Base-by-base conservation (phyloP, 768 basidiomycete genomes). In the Brasilioporus rufonigricans region DNA sequence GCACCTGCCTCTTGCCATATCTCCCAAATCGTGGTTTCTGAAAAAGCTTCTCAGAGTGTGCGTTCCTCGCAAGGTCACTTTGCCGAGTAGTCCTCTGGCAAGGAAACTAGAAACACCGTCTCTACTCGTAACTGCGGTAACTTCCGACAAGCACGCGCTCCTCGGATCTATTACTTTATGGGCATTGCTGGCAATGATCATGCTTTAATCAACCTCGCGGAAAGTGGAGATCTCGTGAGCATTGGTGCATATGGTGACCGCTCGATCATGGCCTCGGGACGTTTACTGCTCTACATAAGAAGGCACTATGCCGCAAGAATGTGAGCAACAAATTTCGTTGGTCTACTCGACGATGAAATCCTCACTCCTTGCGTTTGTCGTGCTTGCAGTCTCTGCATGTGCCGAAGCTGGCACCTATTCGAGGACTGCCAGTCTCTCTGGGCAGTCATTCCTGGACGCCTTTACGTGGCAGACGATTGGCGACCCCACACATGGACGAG, bases 371-470 rank as follows among this genome's bases (percentile, higher is more conserved):
- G 21, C 52, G n/a, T 52, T 60, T 11, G 38, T 61, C 26, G 36
- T 43, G n/a, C 50, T 66, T 12, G 53, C 49, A 5, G 39, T 53
- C 41, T 48, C 53, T 14, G 40, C n/a, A n/a, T n/a, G 26, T 23
- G 51, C 29, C 7, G 63, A 73, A 13, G 76, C 75, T 29, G 80
- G 75, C 10, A 74, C 73, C 0, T 87, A 87, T 65, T 53, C 59
- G 9, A 71, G 75, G 48, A 60, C 65, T 4, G 77, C 79, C 49
- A 82, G 74, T 53, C 71, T 76, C 63, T 69, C 73, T 10, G 85
- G 86, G 19, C 59, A 67, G 40, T 72, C 70, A 6, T 87, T 89
- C 64, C 73, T 81, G 39, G 58, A 71, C n/a, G 53, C 50, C 40
- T 64, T 58, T 48, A 55, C 39, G 6, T 70, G 21, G 76, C 73